phyloP scores from a whole-genome alignment of 345 rosid species.

The Alliaria petiolata region DNA sequence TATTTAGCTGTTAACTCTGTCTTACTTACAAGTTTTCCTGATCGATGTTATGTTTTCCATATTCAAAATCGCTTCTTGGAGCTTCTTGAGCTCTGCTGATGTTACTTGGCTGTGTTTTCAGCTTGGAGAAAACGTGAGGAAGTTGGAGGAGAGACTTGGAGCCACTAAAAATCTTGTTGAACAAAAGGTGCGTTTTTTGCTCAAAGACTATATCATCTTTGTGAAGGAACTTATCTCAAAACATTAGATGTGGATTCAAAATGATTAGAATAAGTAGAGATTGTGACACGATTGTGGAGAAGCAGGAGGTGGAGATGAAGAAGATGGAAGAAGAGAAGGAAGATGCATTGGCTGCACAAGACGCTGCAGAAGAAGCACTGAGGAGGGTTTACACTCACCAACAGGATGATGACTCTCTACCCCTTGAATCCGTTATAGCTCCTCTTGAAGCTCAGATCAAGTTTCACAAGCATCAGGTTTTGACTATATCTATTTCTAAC shows the following conservation, averaged over 20 bases:
- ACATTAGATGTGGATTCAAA: neutral
- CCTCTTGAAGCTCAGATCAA: slow-evolving; percentile 87
- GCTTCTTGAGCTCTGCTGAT: slow-evolving; percentile 2
- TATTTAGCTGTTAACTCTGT: neutral
- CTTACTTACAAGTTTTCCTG: slow-evolving; percentile 3
- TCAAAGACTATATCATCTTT: neutral
- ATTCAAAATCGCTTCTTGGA: neutral
- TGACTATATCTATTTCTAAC: neutral
- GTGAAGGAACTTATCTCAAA: neutral
- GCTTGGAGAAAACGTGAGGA: slow-evolving; percentile 48
- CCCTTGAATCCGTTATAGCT: slow-evolving; percentile 68
- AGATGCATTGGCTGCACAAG: slow-evolving; percentile 87
- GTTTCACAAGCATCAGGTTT: slow-evolving; percentile 72
- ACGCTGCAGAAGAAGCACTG: slow-evolving; percentile 82
- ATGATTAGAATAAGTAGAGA: neutral
- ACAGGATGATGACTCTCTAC: slow-evolving; percentile 59
- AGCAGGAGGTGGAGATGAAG: slow-evolving; percentile 77
- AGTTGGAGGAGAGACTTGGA: slow-evolving; percentile 52
- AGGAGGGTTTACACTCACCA: slow-evolving; percentile 65
- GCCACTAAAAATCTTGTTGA: slow-evolving; percentile 52
- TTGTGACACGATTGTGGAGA: neutral
- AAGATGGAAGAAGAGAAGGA: slow-evolving; percentile 58
- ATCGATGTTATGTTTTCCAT: neutral
- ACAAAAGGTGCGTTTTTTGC: slow-evolving; percentile 49
- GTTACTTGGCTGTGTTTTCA: slow-evolving; percentile 30